Evolutionary conservation across 106 monocot genomes (phyloP), one percentile per base, ranked within the genome.

Genomic region (Dioscorea dumetorum): DNA sequence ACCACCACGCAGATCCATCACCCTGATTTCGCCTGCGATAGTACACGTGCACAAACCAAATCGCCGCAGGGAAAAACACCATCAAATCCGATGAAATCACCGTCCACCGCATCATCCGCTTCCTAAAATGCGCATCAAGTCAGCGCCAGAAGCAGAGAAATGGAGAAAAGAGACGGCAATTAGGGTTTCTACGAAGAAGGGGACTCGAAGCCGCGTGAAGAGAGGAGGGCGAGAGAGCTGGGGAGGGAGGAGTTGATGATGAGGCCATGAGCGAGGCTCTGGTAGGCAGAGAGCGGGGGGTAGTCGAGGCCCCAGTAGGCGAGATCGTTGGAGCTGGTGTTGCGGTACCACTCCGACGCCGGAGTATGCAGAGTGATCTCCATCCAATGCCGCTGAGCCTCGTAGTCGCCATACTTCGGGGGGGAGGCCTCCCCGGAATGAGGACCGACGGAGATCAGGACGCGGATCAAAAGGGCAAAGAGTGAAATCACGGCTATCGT

Each of bases 301-400:
- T 99, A 99, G 68, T 99, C 99, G 61, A 99, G 92, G 70, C 99
- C 99, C 99, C 92, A 99, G 60, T 99, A 99, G 49, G 84, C 49
- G 66, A 99, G 87, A 57, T 93, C 81, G 77, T 99, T 99, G 32
- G 57, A 51, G 20, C 86, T 67, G 64, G 85, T 79, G 68, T 90
- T 99, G 31, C 81, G 76, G 78, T 99, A 99, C 99, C 99, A 99
- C 21, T 90, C 76, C 24, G 57, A 24, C 1, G 72, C 24, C 11
- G 90, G 79, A 20, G 83, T 81, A 66, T 99, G 80, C 63, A 93
- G 76, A 19, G 99, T 85, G 71, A 99, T 82, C 89, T 99, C 99
- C 99, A 99, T 99, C 99, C 99, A 99, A 57, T 99, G 99, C 24
- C 99, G 80, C 85, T 92, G 99, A 10, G 99, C 99, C 76, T 99